Base-by-base conservation (phyloP, 495 filamentous ascomycete species). In the Xeromyces bisporus region DNA sequence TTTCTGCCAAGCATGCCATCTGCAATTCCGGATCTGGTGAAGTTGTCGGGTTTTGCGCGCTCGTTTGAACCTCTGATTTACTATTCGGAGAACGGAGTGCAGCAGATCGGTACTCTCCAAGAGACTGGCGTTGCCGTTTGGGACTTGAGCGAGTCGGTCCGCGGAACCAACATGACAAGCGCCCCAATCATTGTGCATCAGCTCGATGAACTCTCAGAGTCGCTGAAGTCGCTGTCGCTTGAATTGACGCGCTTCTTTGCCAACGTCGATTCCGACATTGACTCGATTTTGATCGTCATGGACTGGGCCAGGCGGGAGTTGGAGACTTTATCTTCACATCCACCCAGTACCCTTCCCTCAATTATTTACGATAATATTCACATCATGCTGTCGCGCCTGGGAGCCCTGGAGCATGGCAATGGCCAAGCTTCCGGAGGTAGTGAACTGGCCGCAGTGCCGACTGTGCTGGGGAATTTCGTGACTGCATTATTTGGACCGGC, bases 221-320 rank as follows among this genome's bases (percentile, higher is more conserved):
- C 70, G 26, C 62, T 93, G 15, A 89, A 86, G 48, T 74, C 68
- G 1, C 62, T 93, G 1, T 76, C 79, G 2, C 62, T 82, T 7
- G 83, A 91, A 42, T 58, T 93, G 14, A 87, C 79, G 5, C 71
- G 71, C 39, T 93, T 93, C 55, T 93, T 93, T 44, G 77, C 83
- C 20, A 81, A 82, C 35, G 82, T 93, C 9, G 80, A 93, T 47
- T 80, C 82, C 8, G 85, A 93, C 42, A 77, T 93, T 38, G 85
- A 93, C 47, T 74, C 76, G 32, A 89, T 93, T 35, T 62, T 93
- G 16, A 76, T 87, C 25, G 80, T 86, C 9, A 93, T 93, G 83
- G 82, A 91, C 50, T 93, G 85, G 85, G 80, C 82, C 18, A 75
- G 77, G 44, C 75, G 81, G 29, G 82, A 93, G 53, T 68, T 93